Conservation (phyloP, 805 yeast genomes). For the Barnettozyma botsteinii region DNA sequence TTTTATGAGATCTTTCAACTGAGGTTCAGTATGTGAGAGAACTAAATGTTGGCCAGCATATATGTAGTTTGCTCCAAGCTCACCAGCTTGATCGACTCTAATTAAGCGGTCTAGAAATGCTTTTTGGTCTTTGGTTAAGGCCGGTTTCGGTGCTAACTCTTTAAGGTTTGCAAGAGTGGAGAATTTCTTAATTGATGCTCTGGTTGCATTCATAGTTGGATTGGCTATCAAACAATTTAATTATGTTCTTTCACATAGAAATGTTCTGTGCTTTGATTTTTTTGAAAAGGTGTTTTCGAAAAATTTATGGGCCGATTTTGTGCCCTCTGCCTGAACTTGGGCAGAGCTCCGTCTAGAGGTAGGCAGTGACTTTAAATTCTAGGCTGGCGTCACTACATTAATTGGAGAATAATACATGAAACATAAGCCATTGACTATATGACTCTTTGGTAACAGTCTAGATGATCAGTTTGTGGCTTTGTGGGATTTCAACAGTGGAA, state of each 20-base stretch:
- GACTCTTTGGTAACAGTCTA: not conserved
- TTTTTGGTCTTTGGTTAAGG: constrained; percentile 44
- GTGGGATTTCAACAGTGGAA: not conserved
- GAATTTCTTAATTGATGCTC: not conserved
- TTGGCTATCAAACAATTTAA: no score
- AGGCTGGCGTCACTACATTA: no score
- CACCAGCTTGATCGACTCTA: constrained; percentile 97
- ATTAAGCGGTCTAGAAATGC: constrained; percentile 70
- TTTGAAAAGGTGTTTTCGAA: no score
- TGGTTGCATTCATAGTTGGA: no score
- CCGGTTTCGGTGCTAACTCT: constrained; percentile 1
- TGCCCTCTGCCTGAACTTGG: no score
- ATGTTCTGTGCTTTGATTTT: no score
- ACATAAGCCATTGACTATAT: no score
- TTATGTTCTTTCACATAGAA: no score
- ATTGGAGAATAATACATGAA: no score
- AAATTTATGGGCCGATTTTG: no score
- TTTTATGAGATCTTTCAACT: constrained; percentile 38
- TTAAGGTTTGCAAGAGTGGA: not conserved
- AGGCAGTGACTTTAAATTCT: no score
- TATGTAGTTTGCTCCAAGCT: constrained; percentile 89
- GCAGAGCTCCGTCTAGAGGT: no score
- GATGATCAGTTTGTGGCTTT: constrained; percentile 1
- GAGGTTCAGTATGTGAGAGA: constrained; percentile 60
- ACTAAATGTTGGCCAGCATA: constrained; percentile 87